Base-by-base conservation (phyloP, 192 early-diverging fungal genomes). In the Rhizophagus clarus region DNA sequence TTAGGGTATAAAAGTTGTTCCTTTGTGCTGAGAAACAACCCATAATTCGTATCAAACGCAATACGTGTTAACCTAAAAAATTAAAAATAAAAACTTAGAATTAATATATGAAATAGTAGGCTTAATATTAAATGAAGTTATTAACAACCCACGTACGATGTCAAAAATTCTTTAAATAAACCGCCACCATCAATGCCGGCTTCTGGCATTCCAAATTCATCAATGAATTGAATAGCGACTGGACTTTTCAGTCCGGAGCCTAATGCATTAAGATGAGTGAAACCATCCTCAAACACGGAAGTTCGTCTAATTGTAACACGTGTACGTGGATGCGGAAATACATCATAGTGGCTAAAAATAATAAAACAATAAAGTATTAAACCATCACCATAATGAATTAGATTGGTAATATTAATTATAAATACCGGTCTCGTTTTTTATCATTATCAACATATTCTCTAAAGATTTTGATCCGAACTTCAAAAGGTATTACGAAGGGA, bases 91-190 rank as follows among this genome's bases (percentile, higher is more conserved):
- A 17, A 42, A 56, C 47, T 60, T 26, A 42, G 6, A 64, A 64
- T 64, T 24, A 28, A 15, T 28, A 64, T 20, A n/a, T 47, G 22
- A 22, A 24, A 31, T 10, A 40, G 37, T 8, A 40, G 37, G 37
- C 11, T 26, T 42, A 49, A 69, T 67, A 24, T 20, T 5, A 76
- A 2, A 20, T 24, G n/a, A 72, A 0, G 20, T n/a, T 22, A 3
- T 51, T 24, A 28, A 32, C n/a, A 63, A 20, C 2, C 29, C 29
- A 84, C 87, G 76, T 89, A 91, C 82, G 86, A 79, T 9, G 94
- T 97, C 49, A 99, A 84, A 79, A 99, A 99, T 84, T 99, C 97
- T 64, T 99, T 99, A 82, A 99, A 99, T 14, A 99, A 92, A 47
- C 97, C 97, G 37, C 96, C 96, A 67, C 97, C 97, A 82, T 99